phyloP scores from a whole-genome alignment of 2,329 filamentous ascomycete genomes.

The Aaosphaeria pasadenensis region DNA sequence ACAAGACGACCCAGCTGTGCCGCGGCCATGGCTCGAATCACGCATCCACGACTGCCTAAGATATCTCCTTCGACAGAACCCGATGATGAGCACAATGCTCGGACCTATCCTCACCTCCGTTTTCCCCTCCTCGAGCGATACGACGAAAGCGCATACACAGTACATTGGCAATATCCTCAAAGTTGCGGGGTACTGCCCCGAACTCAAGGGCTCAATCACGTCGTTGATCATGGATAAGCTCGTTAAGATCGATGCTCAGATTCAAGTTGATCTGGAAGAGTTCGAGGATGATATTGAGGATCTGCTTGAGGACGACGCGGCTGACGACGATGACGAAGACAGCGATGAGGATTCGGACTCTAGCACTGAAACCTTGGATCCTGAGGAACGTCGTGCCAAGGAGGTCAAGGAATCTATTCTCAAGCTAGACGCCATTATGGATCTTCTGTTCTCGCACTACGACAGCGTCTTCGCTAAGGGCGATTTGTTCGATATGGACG shows the following conservation, averaged over 20 bases:
- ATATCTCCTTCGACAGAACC: conserved; percentile 76
- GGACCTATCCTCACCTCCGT: conserved; percentile 63
- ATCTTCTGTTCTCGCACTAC: conserved; percentile 83
- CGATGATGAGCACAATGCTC: conserved; percentile 70
- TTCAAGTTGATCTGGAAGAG: conserved; percentile 90
- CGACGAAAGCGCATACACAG: conserved; percentile 74
- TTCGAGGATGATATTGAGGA: conserved; percentile 84
- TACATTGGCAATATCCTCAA: conserved; percentile 83
- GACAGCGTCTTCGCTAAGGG: conserved; percentile 68
- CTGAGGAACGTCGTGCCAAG: conserved; percentile 61
- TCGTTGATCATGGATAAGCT: conserved; percentile 80
- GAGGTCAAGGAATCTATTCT: conserved; percentile 76
- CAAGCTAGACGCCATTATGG: conserved; percentile 88
- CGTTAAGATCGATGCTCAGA: conserved; percentile 92
- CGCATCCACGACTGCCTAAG: conserved; percentile 74
- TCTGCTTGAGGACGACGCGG: conserved; percentile 61
- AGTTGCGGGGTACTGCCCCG: conserved; percentile 73
- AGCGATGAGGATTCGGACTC: conserved; percentile 70
- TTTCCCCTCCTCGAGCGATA: conserved; percentile 76
- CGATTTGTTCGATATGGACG: conserved; percentile 62
- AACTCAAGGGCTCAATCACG: conserved; percentile 75
- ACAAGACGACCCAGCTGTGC: conserved; percentile 56
- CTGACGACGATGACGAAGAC: conserved; percentile 40
- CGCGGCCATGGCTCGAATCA: conserved; percentile 62
- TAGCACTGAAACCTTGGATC: conserved; percentile 60